A percentile compares a stretch with the other conserved stretches of the same genome.
These are phyloP conservation scores for Diaporthe batatas DNA, from an alignment of 2,329 filamentous ascomycete species.

Conservation along the genomic window DNA sequence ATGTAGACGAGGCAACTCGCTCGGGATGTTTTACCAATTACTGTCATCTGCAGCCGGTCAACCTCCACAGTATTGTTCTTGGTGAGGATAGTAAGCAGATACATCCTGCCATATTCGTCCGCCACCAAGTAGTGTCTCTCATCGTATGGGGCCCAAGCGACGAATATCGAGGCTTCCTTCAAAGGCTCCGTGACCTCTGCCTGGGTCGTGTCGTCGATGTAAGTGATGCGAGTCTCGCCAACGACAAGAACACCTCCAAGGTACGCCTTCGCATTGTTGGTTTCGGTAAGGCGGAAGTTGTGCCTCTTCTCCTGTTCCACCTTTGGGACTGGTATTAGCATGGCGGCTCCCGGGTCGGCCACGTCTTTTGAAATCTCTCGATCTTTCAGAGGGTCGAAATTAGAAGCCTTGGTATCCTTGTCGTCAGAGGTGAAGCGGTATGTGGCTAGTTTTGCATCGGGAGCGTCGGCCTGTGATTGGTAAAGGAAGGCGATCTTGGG, in stretches of 20 bases:
- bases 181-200: slow-evolving; percentile 75
- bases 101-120: slow-evolving; percentile 90
- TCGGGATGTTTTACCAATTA: slow-evolving; percentile 76
- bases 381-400: slow-evolving; percentile 68
- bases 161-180: slow-evolving; percentile 84
- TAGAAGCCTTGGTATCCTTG: slow-evolving; percentile 65
- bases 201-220: slow-evolving; percentile 84
- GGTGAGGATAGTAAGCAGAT: slow-evolving; percentile 84
- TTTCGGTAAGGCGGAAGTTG: slow-evolving; percentile 65
- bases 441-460: slow-evolving; percentile 68
- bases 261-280: slow-evolving; percentile 66
- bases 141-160: slow-evolving; percentile 91
- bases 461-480: slow-evolving; percentile 64
- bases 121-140: slow-evolving; percentile 86
- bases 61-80: slow-evolving; percentile 71
- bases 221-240: slow-evolving; percentile 85
- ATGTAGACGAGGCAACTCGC: slow-evolving; percentile 86
- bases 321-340: slow-evolving; percentile 73
- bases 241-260: slow-evolving; percentile 80
- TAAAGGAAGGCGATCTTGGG: slow-evolving; percentile 71
- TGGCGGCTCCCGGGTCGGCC: slow-evolving; percentile 67
- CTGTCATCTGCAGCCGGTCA: slow-evolving; percentile 77
- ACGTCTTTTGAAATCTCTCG: slow-evolving; percentile 68
- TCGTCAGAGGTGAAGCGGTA: slow-evolving; percentile 73
- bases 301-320: slow-evolving; percentile 71